Evolutionary conservation across 257 asterid genomes (phyloP).

Genomic region (Primulina huaijiensis): DNA sequence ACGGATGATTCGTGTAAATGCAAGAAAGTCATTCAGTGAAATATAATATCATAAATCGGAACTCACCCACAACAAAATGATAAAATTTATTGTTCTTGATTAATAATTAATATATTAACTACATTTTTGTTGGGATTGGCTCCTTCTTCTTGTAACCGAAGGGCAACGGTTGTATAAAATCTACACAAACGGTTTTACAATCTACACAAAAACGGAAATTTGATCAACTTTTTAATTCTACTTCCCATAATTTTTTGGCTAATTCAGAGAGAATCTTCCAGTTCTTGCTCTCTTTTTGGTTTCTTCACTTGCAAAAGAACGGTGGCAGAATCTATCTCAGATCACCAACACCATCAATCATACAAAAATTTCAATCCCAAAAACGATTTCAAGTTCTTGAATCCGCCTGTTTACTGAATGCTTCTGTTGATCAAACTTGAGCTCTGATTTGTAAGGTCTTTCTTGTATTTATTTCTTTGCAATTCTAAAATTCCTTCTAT

Average conservation of each 20-base stretch:
- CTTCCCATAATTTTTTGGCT: not conserved
- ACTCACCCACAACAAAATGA: not conserved
- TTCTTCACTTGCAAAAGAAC: not conserved
- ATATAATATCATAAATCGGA: not conserved
- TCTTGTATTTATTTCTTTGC: not conserved
- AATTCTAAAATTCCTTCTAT: not conserved
- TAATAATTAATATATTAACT: too few species aligned
- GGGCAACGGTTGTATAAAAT: not conserved
- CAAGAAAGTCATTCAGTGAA: too few species aligned
- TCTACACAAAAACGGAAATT: not conserved
- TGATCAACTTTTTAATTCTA: not conserved
- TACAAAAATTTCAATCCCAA: not conserved
- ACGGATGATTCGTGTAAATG: too few species aligned
- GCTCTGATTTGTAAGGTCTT: not conserved
- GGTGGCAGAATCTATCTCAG: not conserved
- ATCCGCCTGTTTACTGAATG: not conserved
- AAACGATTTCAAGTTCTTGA: not conserved
- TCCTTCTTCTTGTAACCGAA: not conserved
- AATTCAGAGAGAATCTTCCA: not conserved
- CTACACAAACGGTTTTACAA: not conserved
- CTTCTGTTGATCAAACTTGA: not conserved
- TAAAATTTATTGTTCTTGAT: too few species aligned
- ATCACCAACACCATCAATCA: not conserved
- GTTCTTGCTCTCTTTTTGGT: not conserved
- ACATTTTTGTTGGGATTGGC: not conserved